Evolutionary conservation across 306 rosid genomes (phyloP), one percentile per base, ranked within the genome.

Genomic region (Begonia fuchsioides): DNA sequence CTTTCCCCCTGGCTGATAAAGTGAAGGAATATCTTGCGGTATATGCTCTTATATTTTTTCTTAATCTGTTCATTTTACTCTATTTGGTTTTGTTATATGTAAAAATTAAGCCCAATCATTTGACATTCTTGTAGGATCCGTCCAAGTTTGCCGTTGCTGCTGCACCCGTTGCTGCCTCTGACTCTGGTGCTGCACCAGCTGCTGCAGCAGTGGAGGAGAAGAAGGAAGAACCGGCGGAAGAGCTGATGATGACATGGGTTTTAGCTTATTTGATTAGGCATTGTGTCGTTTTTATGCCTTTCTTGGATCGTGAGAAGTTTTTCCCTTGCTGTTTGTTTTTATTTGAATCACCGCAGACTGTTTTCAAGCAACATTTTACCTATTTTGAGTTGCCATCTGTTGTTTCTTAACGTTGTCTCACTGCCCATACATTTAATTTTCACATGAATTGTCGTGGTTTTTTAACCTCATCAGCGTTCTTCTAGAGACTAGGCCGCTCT

Each of bases 11-110:
- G 54, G 96, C 96, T 0, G 90, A 83, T 12, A 20, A 83, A 61
- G 88, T 81, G 26, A 83, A 88, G 76, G 96, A 88, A 73, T 83
- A 50, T 45, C 56, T 87, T 0, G 60, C 69, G 96, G 96, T 87
- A 73, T 3, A 0, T 12, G 32, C 1, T 2, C 32, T 6, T 20
- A 20, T 20, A 15, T 10, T 3, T n/a, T 7, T 3, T 0, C 16
- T 0, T 11, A 20, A 13, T 18, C 2, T 2, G 20, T 11, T 32
- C 13, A 3, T 43, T 10, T n/a, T n/a, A n/a, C n/a, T n/a, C n/a
- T n/a, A n/a, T 15, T 13, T 38, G 11, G 8, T 11, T 12, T 2
- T 14, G 1, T 1, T 20, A 3, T 10, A 38, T 8, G n/a, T n/a
- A n/a, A n/a, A n/a, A n/a, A n/a, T n/a, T n/a, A n/a, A 2, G 7